Base-by-base conservation (phyloP, 75 land plant genomes). In the Pinus albicaulis region DNA sequence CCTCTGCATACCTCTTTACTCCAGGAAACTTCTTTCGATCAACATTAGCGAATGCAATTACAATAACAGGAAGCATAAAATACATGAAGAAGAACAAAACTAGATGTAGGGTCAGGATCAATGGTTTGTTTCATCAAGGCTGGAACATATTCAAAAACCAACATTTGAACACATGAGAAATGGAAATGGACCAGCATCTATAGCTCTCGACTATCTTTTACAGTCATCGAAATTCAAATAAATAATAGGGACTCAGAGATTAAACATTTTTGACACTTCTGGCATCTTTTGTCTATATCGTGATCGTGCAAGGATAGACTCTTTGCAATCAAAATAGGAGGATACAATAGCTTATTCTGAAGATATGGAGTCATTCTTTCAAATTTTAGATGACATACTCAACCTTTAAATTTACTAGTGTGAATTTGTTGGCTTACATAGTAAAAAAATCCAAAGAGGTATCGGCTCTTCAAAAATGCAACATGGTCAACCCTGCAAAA, bases 161-260 rank as follows among this genome's bases (percentile, higher is more conserved):
- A 34, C 48, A 41, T 41, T 68, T 24, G 23, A 5, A 31, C 17
- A 31, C 13, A 8, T 23, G n/a, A 68, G 41, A 44, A 68, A 15
- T 26, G 8, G 38, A 64, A 31, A 64, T 31, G 71, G 71, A 52
- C n/a, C 78, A 34, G 20, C 78, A 0, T 89, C 89, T 3, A 62
- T 87, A 7, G 89, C 87, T 4, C 74, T 89, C 12, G 82, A 83
- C 48, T 73, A 87, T 58, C 77, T 89, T 11, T 72, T 84, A 3
- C 86, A 83, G 20, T 89, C 92, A 0, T 78, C 89, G 3, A 87
- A 88, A 56, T 84, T 84, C 78, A 87, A 82, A 65, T 76, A 84
- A 72, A 87, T 89, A 1, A 0, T 28, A 0, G 31, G n/a, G 89
- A 26, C 79, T 15, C 89, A 89, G 74, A 82, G 78, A 59, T 63